These are phyloP conservation scores for Teunomyces pallodes DNA, from an alignment of 805 yeast species.

Conservation along the genomic window DNA sequence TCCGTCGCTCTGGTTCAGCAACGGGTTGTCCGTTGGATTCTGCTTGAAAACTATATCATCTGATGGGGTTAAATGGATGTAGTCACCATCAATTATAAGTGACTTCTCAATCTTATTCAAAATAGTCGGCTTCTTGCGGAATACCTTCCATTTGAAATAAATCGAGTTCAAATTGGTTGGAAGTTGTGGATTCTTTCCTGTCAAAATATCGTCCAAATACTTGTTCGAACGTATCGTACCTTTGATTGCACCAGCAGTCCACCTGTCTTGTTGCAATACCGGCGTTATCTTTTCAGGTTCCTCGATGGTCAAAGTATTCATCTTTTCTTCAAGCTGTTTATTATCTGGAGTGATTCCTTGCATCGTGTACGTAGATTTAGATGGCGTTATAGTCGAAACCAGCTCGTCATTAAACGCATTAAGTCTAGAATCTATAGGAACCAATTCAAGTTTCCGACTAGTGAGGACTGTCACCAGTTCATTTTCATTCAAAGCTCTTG, in stretches of 20 bases:
- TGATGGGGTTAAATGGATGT: slow-evolving; percentile 82
- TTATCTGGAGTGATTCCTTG: slow-evolving; percentile 23
- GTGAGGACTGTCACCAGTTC: slow-evolving; percentile 13
- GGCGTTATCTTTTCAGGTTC: background rate
- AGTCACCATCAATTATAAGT: slow-evolving; percentile 90
- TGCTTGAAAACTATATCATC: slow-evolving; percentile 57
- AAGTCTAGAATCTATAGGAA: slow-evolving; percentile 9
- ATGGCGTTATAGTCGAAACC: slow-evolving; percentile 13
- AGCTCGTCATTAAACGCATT: background rate
- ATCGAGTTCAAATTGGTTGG: slow-evolving; percentile 48
- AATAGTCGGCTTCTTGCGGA: slow-evolving; percentile 85
- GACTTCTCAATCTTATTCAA: slow-evolving; percentile 78
- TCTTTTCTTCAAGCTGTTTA: slow-evolving; percentile 17
- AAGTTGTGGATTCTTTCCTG: slow-evolving; percentile 25
- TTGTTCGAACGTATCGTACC: slow-evolving; percentile 14
- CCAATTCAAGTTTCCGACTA: slow-evolving; percentile 18
- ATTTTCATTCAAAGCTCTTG: slow-evolving; percentile 2
- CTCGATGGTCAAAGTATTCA: slow-evolving; percentile 6
- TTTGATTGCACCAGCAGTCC: background rate
- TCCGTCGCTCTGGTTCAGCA: slow-evolving; percentile 9
- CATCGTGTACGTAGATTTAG: slow-evolving; percentile 19
- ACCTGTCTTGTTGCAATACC: background rate
- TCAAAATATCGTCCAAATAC: slow-evolving; percentile 30
- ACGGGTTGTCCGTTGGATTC: slow-evolving; percentile 32
- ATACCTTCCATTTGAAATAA: slow-evolving; percentile 81